Evolutionary conservation across 805 yeast species (phyloP).

Genomic region (Nakazawaea wickerhamii): DNA sequence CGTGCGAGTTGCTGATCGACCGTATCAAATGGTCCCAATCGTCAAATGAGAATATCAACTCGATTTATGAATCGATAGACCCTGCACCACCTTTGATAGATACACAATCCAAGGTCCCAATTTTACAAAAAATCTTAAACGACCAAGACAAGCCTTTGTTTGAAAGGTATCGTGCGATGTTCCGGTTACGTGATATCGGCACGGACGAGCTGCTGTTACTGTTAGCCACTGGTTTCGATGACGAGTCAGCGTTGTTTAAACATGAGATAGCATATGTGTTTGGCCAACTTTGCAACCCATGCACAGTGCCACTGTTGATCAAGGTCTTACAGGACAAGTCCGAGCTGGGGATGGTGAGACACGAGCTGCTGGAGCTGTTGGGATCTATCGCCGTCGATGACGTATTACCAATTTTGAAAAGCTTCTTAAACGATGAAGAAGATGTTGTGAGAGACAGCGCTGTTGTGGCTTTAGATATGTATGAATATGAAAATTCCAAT

Average conservation of each 20-base stretch:
- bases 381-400: constrained; percentile 97
- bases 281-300: constrained; percentile 94
- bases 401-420: constrained; percentile 80
- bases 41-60: too few relatives aligned
- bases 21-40: constrained; percentile 91
- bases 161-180: constrained; percentile 97
- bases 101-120: constrained; percentile 39
- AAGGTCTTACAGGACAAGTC: constrained; percentile 68
- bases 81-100: constrained; percentile 98
- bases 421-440: constrained; percentile 75
- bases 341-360: constrained; percentile 99
- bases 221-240: constrained; percentile 82
- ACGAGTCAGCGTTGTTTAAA: constrained; percentile 88
- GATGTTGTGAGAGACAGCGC: constrained; percentile 95
- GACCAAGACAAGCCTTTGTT: constrained; percentile 76
- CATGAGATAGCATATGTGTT: constrained; percentile 98
- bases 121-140: constrained; percentile 63
- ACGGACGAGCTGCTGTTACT: constrained; percentile 91
- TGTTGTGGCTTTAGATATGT: constrained; percentile 96
- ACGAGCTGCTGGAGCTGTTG: constrained; percentile 98
- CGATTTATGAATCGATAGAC: constrained; percentile 83
- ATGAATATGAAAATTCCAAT: constrained; percentile 84
- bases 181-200: constrained; percentile 92
- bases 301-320: constrained; percentile 80
- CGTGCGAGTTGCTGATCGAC: constrained; percentile 95